phyloP scores from a whole-genome alignment of 345 rosid genomes.

The Populus davidiana region DNA sequence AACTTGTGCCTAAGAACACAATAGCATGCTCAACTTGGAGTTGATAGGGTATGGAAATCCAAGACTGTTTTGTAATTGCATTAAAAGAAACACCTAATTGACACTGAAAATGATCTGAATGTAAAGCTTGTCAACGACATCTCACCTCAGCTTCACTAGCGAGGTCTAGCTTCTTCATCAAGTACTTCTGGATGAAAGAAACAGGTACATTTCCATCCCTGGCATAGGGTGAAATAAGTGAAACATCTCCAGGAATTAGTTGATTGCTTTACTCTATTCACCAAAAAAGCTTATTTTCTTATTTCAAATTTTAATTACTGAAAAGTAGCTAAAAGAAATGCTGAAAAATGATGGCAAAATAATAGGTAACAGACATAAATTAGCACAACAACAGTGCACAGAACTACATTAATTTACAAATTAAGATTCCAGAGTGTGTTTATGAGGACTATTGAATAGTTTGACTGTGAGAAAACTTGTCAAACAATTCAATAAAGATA shows the following conservation, averaged over 20 bases:
- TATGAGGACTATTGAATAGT: neutral
- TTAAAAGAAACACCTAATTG: neutral
- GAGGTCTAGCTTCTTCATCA: constrained; percentile 31
- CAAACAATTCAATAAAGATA: neutral
- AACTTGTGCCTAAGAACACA: neutral
- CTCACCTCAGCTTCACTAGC: constrained; percentile 28
- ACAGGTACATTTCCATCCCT: constrained; percentile 24
- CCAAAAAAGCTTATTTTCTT: neutral
- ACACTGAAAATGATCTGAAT: neutral
- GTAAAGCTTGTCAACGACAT: neutral
- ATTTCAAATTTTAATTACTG: neutral
- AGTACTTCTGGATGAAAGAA: constrained; percentile 34
- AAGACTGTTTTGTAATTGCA: neutral
- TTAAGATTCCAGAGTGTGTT: neutral
- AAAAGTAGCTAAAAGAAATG: neutral
- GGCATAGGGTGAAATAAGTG: constrained; percentile 19
- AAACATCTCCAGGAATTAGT: constrained; percentile 6
- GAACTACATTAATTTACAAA: neutral
- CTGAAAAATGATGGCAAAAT: neutral
- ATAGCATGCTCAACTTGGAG: neutral
- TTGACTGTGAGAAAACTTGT: neutral
- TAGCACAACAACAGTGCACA: neutral
- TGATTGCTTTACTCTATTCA: neutral
- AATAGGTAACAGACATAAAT: neutral
- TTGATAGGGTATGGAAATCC: neutral